phyloP scores from a whole-genome alignment of 345 rosid genomes.

The Boechera divaricarpa region DNA sequence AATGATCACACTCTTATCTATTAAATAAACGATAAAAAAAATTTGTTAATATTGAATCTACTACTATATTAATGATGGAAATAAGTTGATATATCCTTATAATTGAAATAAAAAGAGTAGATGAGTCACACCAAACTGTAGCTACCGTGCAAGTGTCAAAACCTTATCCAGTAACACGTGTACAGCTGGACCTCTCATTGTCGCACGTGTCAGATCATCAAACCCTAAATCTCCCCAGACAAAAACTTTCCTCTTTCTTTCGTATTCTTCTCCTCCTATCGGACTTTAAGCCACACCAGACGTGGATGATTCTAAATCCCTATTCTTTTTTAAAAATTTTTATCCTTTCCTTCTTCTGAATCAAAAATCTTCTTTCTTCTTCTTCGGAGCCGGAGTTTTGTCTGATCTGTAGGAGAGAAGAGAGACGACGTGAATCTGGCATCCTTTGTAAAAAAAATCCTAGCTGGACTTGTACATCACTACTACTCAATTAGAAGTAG shows the following conservation, averaged over 20 bases:
- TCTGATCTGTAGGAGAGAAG: slow-evolving; percentile 45
- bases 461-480: slow-evolving; percentile 69
- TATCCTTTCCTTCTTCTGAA: neutral
- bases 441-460: slow-evolving; percentile 43
- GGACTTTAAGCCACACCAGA: slow-evolving; percentile 58
- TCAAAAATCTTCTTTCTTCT: slow-evolving; percentile 5
- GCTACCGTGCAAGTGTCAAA: slow-evolving; percentile 51
- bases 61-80: too few species aligned
- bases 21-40: too few species aligned
- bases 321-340: neutral
- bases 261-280: slow-evolving; percentile 48
- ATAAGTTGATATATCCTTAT: neutral
- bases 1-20: too few species aligned
- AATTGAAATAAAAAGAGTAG: slow-evolving; percentile 16
- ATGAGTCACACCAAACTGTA: slow-evolving; percentile 46
- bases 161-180: slow-evolving; percentile 60
- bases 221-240: slow-evolving; percentile 60
- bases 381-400: slow-evolving; percentile 43
- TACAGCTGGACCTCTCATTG: slow-evolving; percentile 68
- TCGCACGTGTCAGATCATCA: slow-evolving; percentile 68
- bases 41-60: too few species aligned
- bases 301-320: slow-evolving; percentile 39
- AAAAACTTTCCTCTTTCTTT: slow-evolving; percentile 41
- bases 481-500: slow-evolving; percentile 24
- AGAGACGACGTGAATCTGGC: slow-evolving; percentile 41